Base-by-base conservation (phyloP, 179 eudicot species). In the Drosera spatulata region DNA sequence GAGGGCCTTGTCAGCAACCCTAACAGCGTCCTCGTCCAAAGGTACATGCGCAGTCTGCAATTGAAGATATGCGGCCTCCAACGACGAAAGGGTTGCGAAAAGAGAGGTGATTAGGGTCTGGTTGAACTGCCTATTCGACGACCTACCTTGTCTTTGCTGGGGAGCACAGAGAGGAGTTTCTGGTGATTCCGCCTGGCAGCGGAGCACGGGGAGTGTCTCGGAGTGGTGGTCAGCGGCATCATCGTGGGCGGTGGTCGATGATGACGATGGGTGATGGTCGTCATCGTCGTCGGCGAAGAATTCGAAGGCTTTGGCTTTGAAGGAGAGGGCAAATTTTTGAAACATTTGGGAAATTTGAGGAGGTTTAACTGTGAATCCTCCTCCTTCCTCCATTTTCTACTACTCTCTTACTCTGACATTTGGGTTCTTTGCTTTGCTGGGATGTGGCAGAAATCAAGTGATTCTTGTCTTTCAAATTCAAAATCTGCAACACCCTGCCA, bases 11-110 rank as follows among this genome's bases (percentile, higher is more conserved):
- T 91, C 96, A 22, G 87, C 87, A 57, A 61, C 33, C 37, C 57
- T 78, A 6, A 88, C 71, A 49, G 78, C 75, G 0, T 74, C 78
- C 46, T 82, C 79, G 65, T 88, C 85, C 52, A 84, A 72, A 50
- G 98, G 96, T 22, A 75, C 87, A 69, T 91, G 96, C 38, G 96
- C 91, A 14, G 89, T 79, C 71, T 91, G 96, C 42, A 91, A 71
- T 55, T 88, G 87, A 54, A 91, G 77, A 76, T 91, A 91, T 50
- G 91, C 82, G 39, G 96, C 95, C 63, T 88, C 96, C 55, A 91
- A 84, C 2, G 91, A 85, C 2, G 95, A 91, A 61, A 86, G 61
- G 3, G 85, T 64, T 39, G 98, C 88, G 58, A 91, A 85, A 3
- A 91, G 49, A 0, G 98, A 84, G 3, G 81, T 71, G 52, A 86